Percentiles rank a stretch among this genome's conserved stretches.
Conservation (phyloP, 2,329 filamentous ascomycete species). For the Penicillium brasilianum region DNA sequence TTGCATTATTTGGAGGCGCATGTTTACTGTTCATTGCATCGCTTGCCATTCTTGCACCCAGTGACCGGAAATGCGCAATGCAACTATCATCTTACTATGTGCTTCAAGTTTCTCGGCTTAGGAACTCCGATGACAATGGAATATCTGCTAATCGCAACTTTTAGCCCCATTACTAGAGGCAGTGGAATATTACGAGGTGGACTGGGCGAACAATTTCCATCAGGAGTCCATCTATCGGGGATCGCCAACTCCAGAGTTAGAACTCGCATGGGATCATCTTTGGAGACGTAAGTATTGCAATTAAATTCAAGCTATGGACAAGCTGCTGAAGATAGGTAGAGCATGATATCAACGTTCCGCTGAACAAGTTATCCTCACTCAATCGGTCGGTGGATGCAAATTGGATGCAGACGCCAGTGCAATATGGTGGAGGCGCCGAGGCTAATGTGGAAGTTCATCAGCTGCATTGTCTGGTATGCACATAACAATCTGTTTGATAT, state of each 20-base stretch:
- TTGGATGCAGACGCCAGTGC: no score
- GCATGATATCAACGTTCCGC: no score
- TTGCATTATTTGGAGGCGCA: background rate
- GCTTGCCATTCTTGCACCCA: background rate
- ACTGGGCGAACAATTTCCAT: background rate
- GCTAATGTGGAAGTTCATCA: no score
- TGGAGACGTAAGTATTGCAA: no score
- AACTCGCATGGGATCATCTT: constrained; percentile 1
- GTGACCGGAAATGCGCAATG: background rate
- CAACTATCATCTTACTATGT: background rate
- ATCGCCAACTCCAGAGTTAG: background rate
- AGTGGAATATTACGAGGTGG: background rate
- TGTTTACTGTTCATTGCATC: background rate
- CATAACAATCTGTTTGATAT: no score
- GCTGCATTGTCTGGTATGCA: no score
- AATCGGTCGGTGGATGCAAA: no score
- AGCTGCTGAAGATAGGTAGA: no score
- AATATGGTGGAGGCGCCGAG: no score
- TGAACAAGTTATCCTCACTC: no score
- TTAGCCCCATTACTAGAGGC: background rate
- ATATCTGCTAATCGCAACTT: background rate
- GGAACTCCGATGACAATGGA: background rate
- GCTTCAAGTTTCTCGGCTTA: background rate
- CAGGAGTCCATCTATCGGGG: background rate
- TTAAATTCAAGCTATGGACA: no score